A percentile compares a stretch with the other conserved stretches of the same genome.
phyloP scores from a whole-genome alignment of 768 basidiomycete species.

The Pleurotus citrinopileatus region DNA sequence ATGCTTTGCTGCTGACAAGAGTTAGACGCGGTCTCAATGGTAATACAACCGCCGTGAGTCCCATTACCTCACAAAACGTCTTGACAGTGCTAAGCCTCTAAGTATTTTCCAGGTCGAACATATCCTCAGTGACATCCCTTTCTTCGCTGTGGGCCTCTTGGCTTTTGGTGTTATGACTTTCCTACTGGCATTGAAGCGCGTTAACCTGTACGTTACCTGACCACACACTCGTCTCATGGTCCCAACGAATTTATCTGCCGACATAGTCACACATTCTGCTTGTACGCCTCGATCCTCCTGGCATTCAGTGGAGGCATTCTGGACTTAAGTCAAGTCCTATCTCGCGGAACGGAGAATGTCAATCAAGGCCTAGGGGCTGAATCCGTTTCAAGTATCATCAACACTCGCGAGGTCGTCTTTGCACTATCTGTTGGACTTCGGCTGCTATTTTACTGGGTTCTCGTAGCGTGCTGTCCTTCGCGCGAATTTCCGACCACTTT shows the following conservation, averaged over 20 bases:
- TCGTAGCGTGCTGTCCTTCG: conserved; percentile 56
- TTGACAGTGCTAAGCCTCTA: background rate
- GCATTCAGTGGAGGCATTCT: conserved; percentile 62
- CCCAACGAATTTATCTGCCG: background rate
- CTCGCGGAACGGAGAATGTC: conserved; percentile 28
- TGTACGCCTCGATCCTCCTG: conserved; percentile 56
- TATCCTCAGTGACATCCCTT: conserved; percentile 62
- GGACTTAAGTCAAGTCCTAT: conserved; percentile 56
- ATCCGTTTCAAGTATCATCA: conserved; percentile 36
- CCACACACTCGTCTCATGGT: background rate
- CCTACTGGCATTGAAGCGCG: conserved; percentile 49
- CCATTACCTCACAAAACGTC: background rate
- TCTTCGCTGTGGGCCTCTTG: conserved; percentile 65
- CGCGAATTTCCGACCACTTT: conserved; percentile 32
- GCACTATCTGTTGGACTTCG: conserved; percentile 56
- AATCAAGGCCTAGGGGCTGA: conserved; percentile 18
- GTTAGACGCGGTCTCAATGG: background rate
- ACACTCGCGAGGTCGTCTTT: conserved; percentile 56
- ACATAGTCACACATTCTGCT: conserved; percentile 42
- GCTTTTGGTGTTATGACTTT: conserved; percentile 59
- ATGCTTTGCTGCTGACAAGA: background rate
- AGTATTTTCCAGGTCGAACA: conserved; percentile 43
- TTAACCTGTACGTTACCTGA: conserved; percentile 41
- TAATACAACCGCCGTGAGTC: background rate
- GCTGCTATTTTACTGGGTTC: conserved; percentile 68